Evolutionary conservation across 2,329 filamentous ascomycete species (phyloP), one percentile per base, ranked within the genome.

Genomic region (Colletotrichum sp.): DNA sequence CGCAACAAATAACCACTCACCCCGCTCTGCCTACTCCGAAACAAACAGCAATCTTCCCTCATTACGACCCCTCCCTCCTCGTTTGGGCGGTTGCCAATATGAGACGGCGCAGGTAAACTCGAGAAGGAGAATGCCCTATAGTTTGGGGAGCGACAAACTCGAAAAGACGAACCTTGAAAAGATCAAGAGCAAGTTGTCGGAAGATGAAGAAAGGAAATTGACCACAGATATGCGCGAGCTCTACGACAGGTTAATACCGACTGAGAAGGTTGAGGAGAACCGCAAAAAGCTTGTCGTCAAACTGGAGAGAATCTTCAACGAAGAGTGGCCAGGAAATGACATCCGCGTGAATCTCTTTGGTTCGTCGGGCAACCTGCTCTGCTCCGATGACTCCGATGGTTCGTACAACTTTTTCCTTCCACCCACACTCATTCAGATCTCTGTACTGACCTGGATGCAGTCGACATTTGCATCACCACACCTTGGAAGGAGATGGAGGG

Each of bases 401-500:
- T 87, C 79, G 92, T 87, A 18, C 16, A 33, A 43, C 38, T 33
- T 57, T 16, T n/a, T 6, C 27, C 21, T n/a, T 7, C 34, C 21
- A 38, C 11, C 21, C 29, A 15, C 8, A 6, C 15, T 16, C 18
- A 13, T 27, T 55, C 21, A 31, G 38, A 21, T 16, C 27, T 21
- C 38, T 29, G 15, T 24, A 76, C 84, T 87, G 75, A 86, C 83
- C 21, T 57, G 8, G 69, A 34, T 74, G 31, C 59, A 98, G 96
- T 99, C 82, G 97, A 99, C 82, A 96, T 99, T 70, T 99, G 97
- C 86, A 98, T 99, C 81, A 97, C 95, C 61, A 98, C 97, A 24
- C 88, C 94, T 61, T 95, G 94, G 90, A 97, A 93, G 81, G 93
- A 94, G 79, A 85, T 98, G 80, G 95, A 98, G 82, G 93, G 92